A percentile compares a stretch with the other conserved stretches of the same genome.
Conservation (phyloP, 768 basidiomycete species). For the Gymnopilus dilepis region DNA sequence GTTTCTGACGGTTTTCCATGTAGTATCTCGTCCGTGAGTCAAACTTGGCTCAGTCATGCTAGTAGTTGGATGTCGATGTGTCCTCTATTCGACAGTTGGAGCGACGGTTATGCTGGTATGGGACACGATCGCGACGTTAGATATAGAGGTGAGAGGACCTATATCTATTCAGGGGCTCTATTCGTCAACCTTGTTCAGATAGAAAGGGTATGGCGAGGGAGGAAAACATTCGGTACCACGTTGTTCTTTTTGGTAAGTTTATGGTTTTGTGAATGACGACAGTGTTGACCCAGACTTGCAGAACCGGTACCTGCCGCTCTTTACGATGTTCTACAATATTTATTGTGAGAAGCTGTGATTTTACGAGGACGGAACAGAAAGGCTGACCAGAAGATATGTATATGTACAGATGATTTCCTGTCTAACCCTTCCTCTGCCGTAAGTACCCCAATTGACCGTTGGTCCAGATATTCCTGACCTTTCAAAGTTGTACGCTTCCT, state of each 20-base stretch:
- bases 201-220: constrained; percentile 25
- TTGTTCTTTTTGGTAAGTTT: constrained; percentile 26
- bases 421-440: constrained; percentile 6
- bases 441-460: neutral
- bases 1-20: neutral
- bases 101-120: constrained; percentile 9
- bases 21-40: constrained; percentile 1
- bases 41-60: neutral
- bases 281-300: neutral
- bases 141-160: constrained; percentile 6
- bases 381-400: neutral
- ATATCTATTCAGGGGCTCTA: neutral
- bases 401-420: constrained; percentile 2
- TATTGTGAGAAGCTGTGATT: constrained; percentile 14
- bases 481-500: constrained; percentile 8
- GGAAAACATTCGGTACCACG: constrained; percentile 24
- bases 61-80: too few relatives aligned
- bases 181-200: constrained; percentile 7
- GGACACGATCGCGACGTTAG: constrained; percentile 12
- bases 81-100: neutral
- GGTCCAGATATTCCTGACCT: neutral
- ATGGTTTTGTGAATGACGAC: neutral
- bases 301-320: constrained; percentile 27
- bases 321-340: constrained; percentile 23
- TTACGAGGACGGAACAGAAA: too few relatives aligned